These are phyloP conservation scores for Colletotrichum sp. DNA, from an alignment of 2,329 filamentous ascomycete genomes.

Conservation along the genomic window DNA sequence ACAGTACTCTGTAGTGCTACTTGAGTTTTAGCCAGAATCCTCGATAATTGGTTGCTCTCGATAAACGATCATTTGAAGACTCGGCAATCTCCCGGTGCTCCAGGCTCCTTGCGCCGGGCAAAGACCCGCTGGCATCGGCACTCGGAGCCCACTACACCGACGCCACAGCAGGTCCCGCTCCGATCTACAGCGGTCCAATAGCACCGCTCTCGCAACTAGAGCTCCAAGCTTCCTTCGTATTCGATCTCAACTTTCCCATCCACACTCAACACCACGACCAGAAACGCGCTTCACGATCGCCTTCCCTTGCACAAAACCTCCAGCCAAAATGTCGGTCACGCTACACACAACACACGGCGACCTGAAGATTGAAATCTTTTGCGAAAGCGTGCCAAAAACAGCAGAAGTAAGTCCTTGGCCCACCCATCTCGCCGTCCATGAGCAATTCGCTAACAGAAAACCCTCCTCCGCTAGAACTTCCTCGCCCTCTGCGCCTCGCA, in stretches of 20 bases:
- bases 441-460: not conserved
- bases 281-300: not conserved
- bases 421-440: not conserved
- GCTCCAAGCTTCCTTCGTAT: not conserved
- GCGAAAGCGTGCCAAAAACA: slow-evolving; percentile 91
- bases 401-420: slow-evolving; percentile 66
- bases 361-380: slow-evolving; percentile 96
- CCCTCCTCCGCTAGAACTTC: slow-evolving; percentile 68
- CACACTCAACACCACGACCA: not conserved
- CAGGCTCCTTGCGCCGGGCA: not conserved
- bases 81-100: not conserved
- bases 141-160: slow-evolving; percentile 5
- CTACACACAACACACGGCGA: slow-evolving; percentile 89
- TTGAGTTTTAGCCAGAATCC: not conserved
- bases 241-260: not conserved
- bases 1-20: not conserved
- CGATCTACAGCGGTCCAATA: not conserved
- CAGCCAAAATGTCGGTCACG: slow-evolving; percentile 63
- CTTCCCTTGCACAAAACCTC: not conserved
- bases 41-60: not conserved
- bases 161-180: not conserved
- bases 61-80: not conserved
- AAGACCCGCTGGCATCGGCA: not conserved
- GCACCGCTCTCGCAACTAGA: not conserved
- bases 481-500: slow-evolving; percentile 82